These are phyloP conservation scores for Halophytophthora polymorphica DNA, from an alignment of 352 stramenopile genomes.

Conservation along the genomic window DNA sequence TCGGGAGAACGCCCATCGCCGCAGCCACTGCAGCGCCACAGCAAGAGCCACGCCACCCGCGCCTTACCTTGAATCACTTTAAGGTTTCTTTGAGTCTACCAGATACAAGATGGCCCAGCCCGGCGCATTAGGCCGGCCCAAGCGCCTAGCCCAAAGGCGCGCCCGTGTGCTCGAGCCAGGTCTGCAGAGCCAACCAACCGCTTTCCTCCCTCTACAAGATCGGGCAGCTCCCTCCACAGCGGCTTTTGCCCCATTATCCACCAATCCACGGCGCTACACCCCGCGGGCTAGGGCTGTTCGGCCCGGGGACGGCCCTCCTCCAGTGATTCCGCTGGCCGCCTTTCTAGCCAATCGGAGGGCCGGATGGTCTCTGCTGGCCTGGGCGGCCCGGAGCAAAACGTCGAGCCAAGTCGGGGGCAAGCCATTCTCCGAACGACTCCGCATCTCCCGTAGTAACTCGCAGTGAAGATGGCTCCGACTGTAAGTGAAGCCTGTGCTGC, in stretches of 20 bases:
- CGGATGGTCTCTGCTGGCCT: too few species aligned
- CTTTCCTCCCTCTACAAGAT: constrained; percentile 48
- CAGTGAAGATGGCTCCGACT: constrained; percentile 49
- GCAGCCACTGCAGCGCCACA: background rate
- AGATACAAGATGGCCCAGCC: constrained; percentile 83
- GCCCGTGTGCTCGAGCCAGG: too few species aligned
- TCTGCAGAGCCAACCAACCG: constrained; percentile 39
- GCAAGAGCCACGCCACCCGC: background rate
- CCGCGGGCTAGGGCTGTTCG: constrained; percentile 2
- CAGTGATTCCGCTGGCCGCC: constrained; percentile 23
- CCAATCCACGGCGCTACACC: constrained; percentile 26
- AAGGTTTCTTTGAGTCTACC: constrained; percentile 86
- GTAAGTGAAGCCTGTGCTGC: constrained; percentile 47
- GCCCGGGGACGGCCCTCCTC: constrained; percentile 13
- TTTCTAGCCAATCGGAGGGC: constrained; percentile 27
- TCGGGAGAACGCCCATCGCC: too few species aligned
- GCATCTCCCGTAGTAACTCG: constrained; percentile 20
- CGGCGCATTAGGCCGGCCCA: constrained; percentile 4
- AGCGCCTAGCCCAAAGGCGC: constrained; percentile 14
- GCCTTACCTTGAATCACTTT: constrained; percentile 90
- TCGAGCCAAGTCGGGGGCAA: background rate
- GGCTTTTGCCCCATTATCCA: constrained; percentile 13
- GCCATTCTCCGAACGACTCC: constrained; percentile 44
- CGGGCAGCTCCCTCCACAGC: constrained; percentile 10
- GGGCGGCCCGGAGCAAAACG: too few species aligned